Evolutionary conservation across 305 asterid genomes (phyloP).

Genomic region (Withania somnifera): DNA sequence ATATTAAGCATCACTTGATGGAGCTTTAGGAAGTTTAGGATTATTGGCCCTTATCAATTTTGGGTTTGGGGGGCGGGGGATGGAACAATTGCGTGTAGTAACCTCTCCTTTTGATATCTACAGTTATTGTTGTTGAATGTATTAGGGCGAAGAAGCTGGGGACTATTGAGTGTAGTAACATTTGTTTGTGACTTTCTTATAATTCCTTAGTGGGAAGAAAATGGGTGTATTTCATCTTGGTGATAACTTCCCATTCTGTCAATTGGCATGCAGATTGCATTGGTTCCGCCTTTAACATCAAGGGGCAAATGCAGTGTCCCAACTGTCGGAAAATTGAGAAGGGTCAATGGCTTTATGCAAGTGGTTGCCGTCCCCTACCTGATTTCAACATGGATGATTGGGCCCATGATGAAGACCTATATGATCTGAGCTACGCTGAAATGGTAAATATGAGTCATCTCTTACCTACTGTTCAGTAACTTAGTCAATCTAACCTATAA

Average conservation of each 20-base stretch:
- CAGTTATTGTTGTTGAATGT: not conserved
- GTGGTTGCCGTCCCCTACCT: constrained; percentile 54
- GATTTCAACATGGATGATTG: constrained; percentile 68
- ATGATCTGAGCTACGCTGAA: constrained; percentile 58
- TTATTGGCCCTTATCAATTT: not conserved
- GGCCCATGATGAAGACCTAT: constrained; percentile 66
- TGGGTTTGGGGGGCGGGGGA: not conserved
- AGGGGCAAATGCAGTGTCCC: constrained; percentile 88
- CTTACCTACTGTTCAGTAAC: not conserved
- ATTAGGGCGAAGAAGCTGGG: not conserved
- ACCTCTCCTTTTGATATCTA: not conserved
- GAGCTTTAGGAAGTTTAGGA: not conserved
- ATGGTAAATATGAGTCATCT: constrained; percentile 31
- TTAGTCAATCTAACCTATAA: not conserved
- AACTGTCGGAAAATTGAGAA: constrained; percentile 79
- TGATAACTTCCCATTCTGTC: not conserved
- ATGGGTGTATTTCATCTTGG: not conserved
- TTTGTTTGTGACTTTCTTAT: not conserved
- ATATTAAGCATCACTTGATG: not conserved
- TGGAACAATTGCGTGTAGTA: not conserved
- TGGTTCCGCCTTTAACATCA: constrained; percentile 71
- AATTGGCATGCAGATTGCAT: constrained; percentile 54
- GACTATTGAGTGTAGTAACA: not conserved
- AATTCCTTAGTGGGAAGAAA: not conserved
- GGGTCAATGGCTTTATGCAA: constrained; percentile 79